phyloP scores from a whole-genome alignment of 2,329 filamentous ascomycete genomes.

The Pleoardoris graminearum region DNA sequence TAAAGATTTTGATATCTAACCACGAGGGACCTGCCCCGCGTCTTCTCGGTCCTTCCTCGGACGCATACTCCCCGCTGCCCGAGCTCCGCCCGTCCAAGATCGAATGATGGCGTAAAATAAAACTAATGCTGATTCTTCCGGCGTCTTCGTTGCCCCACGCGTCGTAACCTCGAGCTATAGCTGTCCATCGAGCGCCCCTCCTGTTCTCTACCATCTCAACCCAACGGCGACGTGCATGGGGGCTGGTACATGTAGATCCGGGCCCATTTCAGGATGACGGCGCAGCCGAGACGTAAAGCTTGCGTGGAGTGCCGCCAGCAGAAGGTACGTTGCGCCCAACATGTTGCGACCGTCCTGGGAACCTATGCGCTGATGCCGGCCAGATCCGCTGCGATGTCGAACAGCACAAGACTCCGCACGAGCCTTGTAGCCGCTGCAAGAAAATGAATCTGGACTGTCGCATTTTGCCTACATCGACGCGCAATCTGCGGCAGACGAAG shows the following conservation, averaged over 20 bases:
- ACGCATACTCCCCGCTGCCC: constrained; percentile 37
- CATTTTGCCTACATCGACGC: constrained; percentile 42
- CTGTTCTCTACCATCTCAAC: background rate
- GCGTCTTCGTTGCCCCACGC: constrained; percentile 15
- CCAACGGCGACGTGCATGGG: constrained; percentile 14
- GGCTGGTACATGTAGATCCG: constrained; percentile 27
- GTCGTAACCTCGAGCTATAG: constrained; percentile 25
- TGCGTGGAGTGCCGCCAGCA: constrained; percentile 46
- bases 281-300: constrained; percentile 41
- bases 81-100: constrained; percentile 28
- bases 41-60: constrained; percentile 32
- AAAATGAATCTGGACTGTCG: constrained; percentile 44
- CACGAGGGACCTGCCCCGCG: background rate
- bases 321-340: constrained; percentile 28
- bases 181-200: constrained; percentile 9
- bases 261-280: constrained; percentile 31
- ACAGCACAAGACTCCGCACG: constrained; percentile 43
- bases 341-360: background rate
- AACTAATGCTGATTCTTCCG: constrained; percentile 15
- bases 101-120: constrained; percentile 41
- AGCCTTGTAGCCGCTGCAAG: constrained; percentile 41
- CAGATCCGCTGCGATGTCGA: constrained; percentile 46
- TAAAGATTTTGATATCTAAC: background rate
- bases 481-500: constrained; percentile 44
- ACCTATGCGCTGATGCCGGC: constrained; percentile 6